phyloP scores from a whole-genome alignment of 2,329 filamentous ascomycete genomes.

The Claviceps capensis region DNA sequence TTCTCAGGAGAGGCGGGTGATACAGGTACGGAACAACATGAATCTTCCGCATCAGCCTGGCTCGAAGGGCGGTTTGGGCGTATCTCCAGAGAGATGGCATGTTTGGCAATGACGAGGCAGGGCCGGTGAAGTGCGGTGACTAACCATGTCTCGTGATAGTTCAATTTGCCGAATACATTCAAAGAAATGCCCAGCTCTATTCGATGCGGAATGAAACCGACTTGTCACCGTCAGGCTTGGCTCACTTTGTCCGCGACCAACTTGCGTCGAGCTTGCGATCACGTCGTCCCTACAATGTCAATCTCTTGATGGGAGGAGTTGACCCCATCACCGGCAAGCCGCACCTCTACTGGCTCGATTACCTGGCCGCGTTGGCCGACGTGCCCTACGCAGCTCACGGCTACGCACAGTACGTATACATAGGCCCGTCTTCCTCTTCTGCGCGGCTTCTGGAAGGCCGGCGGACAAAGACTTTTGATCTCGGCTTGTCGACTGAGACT shows the following conservation, averaged over 20 bases:
- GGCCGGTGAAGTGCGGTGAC: slow-evolving; percentile 3
- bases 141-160: slow-evolving; percentile 39
- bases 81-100: neutral
- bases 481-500: neutral
- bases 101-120: too few species aligned
- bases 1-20: slow-evolving; percentile 95
- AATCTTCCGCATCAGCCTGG: neutral
- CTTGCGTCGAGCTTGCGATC: slow-evolving; percentile 83
- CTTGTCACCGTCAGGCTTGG: slow-evolving; percentile 76
- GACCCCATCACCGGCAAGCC: slow-evolving; percentile 87
- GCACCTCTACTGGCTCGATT: slow-evolving; percentile 92
- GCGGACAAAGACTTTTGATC: neutral
- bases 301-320: slow-evolving; percentile 85
- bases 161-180: slow-evolving; percentile 98
- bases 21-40: slow-evolving; percentile 47
- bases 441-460: too few species aligned
- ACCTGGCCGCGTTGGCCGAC: slow-evolving; percentile 75
- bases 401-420: slow-evolving; percentile 70
- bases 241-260: slow-evolving; percentile 87
- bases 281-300: slow-evolving; percentile 90
- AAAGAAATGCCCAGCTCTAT: slow-evolving; percentile 96
- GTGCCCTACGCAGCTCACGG: slow-evolving; percentile 95
- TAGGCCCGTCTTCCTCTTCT: neutral
- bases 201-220: slow-evolving; percentile 96
- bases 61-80: neutral